Base-by-base conservation (phyloP, 331 rosid species). In the Prunus yedoensis region DNA sequence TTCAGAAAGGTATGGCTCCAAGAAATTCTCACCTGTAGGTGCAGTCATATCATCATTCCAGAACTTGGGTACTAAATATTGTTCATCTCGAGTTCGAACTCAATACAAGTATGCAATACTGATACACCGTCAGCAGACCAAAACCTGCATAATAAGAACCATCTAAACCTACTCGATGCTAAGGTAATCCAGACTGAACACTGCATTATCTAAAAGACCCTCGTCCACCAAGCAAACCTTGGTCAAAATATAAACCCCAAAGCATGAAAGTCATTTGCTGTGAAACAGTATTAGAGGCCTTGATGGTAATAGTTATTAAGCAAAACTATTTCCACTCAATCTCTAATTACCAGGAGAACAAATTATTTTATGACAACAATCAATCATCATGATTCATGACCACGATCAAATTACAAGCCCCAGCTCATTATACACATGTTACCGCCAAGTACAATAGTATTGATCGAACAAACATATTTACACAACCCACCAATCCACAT, bases 121-220 rank as follows among this genome's bases (percentile, higher is more conserved):
- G 66, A 79, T 61, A 84, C 77, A 83, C 73, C 82, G 51, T 76
- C 91, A 81, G 84, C 83, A 76, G 73, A 85, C 51, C 77, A 75
- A 77, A 81, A 88, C 92, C 95, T 86, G 93, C 96, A 88, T 83
- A 50, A 83, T 75, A 79, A 76, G 85, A 86, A 83, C 46, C 82
- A 72, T 78, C 89, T 81, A 87, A 88, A 88, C 88, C 93, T 80
- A 83, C 70, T 66, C 69, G 88, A 78, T 78, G 66, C 88, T 71
- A 68, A 66, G 72, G 54, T 60, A 74, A 78, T 76, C 79, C 74
- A 77, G 4, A 77, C 67, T 16, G 66, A 58, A 73, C n/a, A 46
- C 49, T 17, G 23, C n/a, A 74, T 60, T 21, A 73, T 74, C 69
- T 60, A 28, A 68, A 79, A 81, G 82, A 78, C 62, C 58, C 74